Conservation (phyloP, 2,329 filamentous ascomycete species). For the Tolypocladium tropicale region DNA sequence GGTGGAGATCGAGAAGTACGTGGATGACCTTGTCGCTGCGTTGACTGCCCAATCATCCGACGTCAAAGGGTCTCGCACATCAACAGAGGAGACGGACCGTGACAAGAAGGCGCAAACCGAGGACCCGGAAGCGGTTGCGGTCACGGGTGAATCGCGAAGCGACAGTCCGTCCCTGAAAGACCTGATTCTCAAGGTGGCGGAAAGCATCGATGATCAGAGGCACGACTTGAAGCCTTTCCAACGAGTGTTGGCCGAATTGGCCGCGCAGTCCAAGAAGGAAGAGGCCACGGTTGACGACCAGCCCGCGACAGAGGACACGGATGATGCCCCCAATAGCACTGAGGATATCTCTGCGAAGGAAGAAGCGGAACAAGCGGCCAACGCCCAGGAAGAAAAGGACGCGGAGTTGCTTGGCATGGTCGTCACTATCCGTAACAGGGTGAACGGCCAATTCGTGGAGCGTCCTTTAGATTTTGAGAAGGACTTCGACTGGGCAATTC, state of each 20-base stretch:
- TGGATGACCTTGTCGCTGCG: conserved; percentile 40
- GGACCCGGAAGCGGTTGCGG: neutral
- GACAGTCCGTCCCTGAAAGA: conserved; percentile 28
- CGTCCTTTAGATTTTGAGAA: conserved; percentile 42
- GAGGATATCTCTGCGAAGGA: neutral
- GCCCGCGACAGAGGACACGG: neutral
- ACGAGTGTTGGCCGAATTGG: conserved; percentile 38
- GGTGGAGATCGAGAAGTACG: conserved; percentile 35
- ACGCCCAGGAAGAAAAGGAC: neutral
- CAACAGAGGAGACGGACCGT: conserved; percentile 8
- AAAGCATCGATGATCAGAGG: conserved; percentile 29
- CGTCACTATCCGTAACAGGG: conserved; percentile 60
- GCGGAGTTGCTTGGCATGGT: conserved; percentile 47
- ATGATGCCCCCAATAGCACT: neutral
- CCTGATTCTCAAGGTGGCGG: conserved; percentile 41
- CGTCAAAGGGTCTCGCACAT: conserved; percentile 11
- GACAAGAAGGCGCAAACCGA: neutral
- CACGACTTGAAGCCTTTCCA: conserved; percentile 38
- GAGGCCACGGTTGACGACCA: neutral
- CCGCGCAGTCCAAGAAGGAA: conserved; percentile 22
- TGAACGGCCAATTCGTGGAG: conserved; percentile 53
- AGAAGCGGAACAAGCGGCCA: neutral
- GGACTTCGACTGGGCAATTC: conserved; percentile 54
- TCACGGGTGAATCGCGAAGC: conserved; percentile 2
- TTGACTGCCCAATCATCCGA: conserved; percentile 25